Percentiles rank a stretch among this genome's conserved stretches.
These are phyloP conservation scores for Teunomyces funiuensis DNA, from an alignment of 805 yeast genomes.

Conservation along the genomic window DNA sequence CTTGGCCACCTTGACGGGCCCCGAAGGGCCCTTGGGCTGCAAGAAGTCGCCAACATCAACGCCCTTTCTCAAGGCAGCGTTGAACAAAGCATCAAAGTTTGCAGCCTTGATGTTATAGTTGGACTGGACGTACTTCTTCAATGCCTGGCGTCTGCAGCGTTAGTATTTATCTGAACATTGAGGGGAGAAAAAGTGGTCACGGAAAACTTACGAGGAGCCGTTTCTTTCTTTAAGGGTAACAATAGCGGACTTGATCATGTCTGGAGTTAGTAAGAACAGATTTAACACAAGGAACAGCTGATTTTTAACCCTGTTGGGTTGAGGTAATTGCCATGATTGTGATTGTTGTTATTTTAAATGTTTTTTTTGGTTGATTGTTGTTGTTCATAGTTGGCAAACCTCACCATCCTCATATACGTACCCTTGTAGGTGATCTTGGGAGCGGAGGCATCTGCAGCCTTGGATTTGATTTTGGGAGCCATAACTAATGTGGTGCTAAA, in stretches of 20 bases:
- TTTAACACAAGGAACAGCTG: too few relatives aligned
- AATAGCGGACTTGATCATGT: constrained; percentile 68
- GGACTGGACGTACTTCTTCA: constrained; percentile 77
- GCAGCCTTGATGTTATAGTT: constrained; percentile 57
- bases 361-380: not conserved
- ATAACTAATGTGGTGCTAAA: constrained; percentile 13
- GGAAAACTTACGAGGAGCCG: constrained; percentile 62
- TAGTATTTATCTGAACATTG: constrained; percentile 13
- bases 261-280: constrained; percentile 30
- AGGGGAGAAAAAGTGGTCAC: constrained; percentile 6
- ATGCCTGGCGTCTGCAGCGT: constrained; percentile 70
- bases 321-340: too few relatives aligned
- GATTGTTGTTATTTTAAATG: not conserved
- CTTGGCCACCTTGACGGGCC: constrained; percentile 71
- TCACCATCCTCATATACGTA: too few relatives aligned
- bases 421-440: constrained; percentile 48
- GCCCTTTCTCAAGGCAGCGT: constrained; percentile 76
- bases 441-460: constrained; percentile 17
- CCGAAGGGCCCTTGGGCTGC: constrained; percentile 90
- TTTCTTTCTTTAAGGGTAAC: constrained; percentile 72
- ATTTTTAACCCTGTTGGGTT: too few relatives aligned
- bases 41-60: constrained; percentile 72
- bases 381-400: too few relatives aligned
- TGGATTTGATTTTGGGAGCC: constrained; percentile 37
- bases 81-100: constrained; percentile 74